Conservation (phyloP, 371 early-diverging fungal genomes). For the Saksenaea oblongispora region DNA sequence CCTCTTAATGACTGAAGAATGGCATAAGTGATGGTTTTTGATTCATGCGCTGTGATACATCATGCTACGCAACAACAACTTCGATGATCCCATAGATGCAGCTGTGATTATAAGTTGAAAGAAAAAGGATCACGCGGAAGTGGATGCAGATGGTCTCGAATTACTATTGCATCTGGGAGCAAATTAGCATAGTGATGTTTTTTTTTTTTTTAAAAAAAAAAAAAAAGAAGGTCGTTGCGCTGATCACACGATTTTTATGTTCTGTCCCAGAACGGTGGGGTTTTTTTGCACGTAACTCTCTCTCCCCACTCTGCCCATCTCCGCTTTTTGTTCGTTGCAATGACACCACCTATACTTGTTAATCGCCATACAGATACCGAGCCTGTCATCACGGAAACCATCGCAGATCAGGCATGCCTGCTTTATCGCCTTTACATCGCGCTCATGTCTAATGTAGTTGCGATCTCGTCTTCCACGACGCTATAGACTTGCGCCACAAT, state of each 20-base stretch:
- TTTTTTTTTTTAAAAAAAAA: no score
- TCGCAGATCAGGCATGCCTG: conserved; percentile 51
- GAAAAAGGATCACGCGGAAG: neutral
- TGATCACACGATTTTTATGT: no score
- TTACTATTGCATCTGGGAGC: no score
- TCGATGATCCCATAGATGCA: neutral
- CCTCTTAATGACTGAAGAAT: no score
- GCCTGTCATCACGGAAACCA: conserved; percentile 46
- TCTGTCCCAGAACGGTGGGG: neutral
- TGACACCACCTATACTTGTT: conserved; percentile 42
- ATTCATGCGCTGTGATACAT: neutral
- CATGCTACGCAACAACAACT: neutral
- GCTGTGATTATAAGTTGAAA: no score
- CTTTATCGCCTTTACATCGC: neutral
- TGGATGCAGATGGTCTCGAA: no score
- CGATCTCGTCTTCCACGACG: conserved; percentile 63
- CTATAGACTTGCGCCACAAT: conserved; percentile 62
- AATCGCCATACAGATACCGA: conserved; percentile 44
- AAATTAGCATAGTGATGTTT: no score
- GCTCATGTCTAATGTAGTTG: conserved; percentile 19
- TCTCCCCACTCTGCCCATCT: neutral
- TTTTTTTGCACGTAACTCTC: neutral
- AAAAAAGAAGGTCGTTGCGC: no score
- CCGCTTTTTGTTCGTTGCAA: neutral
- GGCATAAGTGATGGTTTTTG: neutral